Conservation (phyloP, 192 early-diverging fungal genomes). For the Umbelopsis ramanniana region DNA sequence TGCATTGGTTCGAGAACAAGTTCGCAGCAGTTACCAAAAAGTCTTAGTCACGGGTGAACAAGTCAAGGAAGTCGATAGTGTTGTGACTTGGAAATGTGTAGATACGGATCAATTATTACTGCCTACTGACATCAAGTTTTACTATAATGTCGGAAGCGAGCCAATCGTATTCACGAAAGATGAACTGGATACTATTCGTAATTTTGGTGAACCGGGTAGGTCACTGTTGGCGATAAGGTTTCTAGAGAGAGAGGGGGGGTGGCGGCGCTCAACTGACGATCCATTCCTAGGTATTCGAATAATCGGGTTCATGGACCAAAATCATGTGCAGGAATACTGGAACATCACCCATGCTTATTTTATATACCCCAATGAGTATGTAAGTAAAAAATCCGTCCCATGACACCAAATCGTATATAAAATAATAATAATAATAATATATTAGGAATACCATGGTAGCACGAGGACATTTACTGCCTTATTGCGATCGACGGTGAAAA, state of each 20-base stretch:
- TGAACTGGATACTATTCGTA: conserved; percentile 64
- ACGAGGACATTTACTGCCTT: conserved; percentile 70
- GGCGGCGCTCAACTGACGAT: too few species aligned
- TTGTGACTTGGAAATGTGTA: conserved; percentile 66
- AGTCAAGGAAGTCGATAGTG: conserved; percentile 58
- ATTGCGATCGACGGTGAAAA: conserved; percentile 57
- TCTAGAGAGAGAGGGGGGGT: too few species aligned
- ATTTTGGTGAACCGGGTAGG: conserved; percentile 66
- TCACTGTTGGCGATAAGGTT: not conserved
- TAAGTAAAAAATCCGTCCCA: conserved; percentile 35
- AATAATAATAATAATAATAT: not conserved
- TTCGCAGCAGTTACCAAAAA: conserved; percentile 43
- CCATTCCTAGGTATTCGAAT: conserved; percentile 55
- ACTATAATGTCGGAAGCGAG: conserved; percentile 69
- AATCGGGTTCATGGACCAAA: conserved; percentile 73
- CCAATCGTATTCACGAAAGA: conserved; percentile 75
- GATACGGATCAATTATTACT: conserved; percentile 56
- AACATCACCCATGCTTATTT: conserved; percentile 71
- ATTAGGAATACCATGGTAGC: conserved; percentile 68
- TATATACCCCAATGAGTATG: conserved; percentile 78
- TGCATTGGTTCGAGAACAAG: conserved; percentile 60
- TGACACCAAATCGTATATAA: not conserved
- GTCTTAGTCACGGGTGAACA: conserved; percentile 53
- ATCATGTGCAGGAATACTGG: conserved; percentile 52
- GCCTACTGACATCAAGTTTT: conserved; percentile 67